Conservation (phyloP, 768 basidiomycete species). For the Pulveroboletus sp. region DNA sequence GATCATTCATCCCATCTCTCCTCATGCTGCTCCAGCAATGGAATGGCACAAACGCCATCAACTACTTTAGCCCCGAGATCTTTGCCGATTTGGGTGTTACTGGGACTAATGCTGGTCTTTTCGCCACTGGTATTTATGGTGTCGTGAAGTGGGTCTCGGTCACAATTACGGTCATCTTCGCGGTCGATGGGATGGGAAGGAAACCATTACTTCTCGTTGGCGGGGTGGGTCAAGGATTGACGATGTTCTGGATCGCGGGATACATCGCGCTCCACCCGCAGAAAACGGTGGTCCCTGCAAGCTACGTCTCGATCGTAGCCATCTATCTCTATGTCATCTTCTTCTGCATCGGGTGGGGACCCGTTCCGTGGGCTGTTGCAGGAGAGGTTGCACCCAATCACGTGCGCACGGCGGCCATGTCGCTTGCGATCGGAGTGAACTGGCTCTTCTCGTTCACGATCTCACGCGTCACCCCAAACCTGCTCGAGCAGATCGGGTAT, state of each 20-base stretch:
- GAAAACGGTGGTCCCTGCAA: slow-evolving; percentile 26
- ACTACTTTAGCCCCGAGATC: slow-evolving; percentile 53
- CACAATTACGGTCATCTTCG: slow-evolving; percentile 39
- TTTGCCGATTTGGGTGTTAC: slow-evolving; percentile 48
- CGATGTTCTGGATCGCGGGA: slow-evolving; percentile 40
- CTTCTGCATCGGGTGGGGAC: slow-evolving; percentile 33
- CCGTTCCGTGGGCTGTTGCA: slow-evolving; percentile 30
- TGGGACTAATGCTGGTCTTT: slow-evolving; percentile 40
- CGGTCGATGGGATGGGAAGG: slow-evolving; percentile 47
- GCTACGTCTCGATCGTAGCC: slow-evolving; percentile 37
- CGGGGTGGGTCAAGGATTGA: slow-evolving; percentile 43
- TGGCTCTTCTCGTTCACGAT: slow-evolving; percentile 39
- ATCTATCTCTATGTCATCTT: slow-evolving; percentile 38
- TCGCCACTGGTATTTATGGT: slow-evolving; percentile 48
- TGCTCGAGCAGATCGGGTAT: slow-evolving; percentile 33
- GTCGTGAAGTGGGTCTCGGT: slow-evolving; percentile 43
- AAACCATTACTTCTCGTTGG: slow-evolving; percentile 49
- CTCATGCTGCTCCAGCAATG: slow-evolving; percentile 49
- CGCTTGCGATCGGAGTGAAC: slow-evolving; percentile 31
- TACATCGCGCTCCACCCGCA: slow-evolving; percentile 33
- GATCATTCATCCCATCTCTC: slow-evolving; percentile 44
- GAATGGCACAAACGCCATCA: slow-evolving; percentile 55
- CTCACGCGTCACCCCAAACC: slow-evolving; percentile 36
- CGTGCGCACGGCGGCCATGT: slow-evolving; percentile 34
- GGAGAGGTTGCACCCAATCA: slow-evolving; percentile 39